phyloP scores from a whole-genome alignment of 1,284 basidiomycete genomes.

The Melanopsichium pennsylvanicum region DNA sequence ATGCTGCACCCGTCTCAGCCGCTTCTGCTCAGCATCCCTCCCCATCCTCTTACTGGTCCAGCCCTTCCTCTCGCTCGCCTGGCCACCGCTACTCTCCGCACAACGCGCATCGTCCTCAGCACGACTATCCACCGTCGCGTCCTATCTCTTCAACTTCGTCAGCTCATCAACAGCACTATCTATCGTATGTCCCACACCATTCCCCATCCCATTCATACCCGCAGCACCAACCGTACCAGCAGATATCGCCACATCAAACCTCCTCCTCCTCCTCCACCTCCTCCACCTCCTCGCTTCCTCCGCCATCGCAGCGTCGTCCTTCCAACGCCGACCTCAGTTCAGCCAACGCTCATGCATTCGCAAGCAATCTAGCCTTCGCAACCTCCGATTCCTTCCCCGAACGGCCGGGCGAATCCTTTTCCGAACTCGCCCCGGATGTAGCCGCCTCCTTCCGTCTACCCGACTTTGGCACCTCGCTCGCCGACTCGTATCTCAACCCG shows the following conservation, averaged over 20 bases:
- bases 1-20: background rate
- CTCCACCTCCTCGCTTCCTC: too few relatives aligned
- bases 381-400: conserved; percentile 22
- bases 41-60: conserved; percentile 41
- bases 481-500: conserved; percentile 52
- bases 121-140: conserved; percentile 27
- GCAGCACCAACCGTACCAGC: conserved; percentile 23
- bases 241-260: conserved; percentile 14
- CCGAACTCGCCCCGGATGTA: conserved; percentile 36
- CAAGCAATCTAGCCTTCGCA: conserved; percentile 19
- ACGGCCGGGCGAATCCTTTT: conserved; percentile 40
- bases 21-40: conserved; percentile 25
- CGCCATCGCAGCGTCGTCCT: conserved; percentile 14
- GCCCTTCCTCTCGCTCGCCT: conserved; percentile 29
- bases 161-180: conserved; percentile 20
- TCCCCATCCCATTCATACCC: conserved; percentile 20
- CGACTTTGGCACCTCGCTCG: conserved; percentile 53
- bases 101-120: conserved; percentile 14
- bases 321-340: conserved; percentile 9
- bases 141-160: conserved; percentile 11
- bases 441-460: conserved; percentile 46
- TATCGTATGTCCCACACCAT: conserved; percentile 19
- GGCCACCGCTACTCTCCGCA: conserved; percentile 28
- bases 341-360: background rate
- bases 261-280: conserved; percentile 1